phyloP scores from a whole-genome alignment of 257 asterid genomes.

The Primulina eburnea region DNA sequence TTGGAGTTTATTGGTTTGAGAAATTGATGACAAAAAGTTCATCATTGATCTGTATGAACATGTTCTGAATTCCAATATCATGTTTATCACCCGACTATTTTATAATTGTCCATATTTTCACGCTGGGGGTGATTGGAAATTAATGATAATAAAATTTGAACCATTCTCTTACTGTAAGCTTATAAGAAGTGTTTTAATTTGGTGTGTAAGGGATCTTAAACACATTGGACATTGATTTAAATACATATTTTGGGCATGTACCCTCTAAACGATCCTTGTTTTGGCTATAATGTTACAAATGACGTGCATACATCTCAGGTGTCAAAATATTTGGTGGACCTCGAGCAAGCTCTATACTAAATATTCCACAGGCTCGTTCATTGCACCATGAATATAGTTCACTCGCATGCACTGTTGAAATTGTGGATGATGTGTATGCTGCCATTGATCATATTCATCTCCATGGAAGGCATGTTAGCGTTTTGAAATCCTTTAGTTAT shows the following conservation, averaged over 20 bases:
- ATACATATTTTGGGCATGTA: neutral
- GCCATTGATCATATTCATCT: constrained; percentile 89
- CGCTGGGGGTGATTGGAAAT: neutral
- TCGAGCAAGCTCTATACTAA: constrained; percentile 60
- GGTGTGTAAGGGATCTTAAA: neutral
- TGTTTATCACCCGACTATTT: neutral
- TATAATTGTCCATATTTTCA: neutral
- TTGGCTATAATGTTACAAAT: constrained; percentile 10
- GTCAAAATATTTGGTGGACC: constrained; percentile 86
- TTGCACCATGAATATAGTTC: constrained; percentile 94
- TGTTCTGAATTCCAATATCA: neutral
- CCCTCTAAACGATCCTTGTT: constrained; percentile 12
- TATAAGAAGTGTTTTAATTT: neutral
- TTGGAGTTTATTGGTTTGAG: neutral
- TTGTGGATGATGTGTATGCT: constrained; percentile 86
- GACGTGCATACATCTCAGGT: constrained; percentile 44
- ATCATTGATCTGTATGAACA: neutral
- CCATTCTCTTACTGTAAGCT: neutral
- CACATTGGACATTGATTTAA: neutral
- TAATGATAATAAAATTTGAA: neutral
- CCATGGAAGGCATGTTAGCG: constrained; percentile 73
- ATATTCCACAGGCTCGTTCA: constrained; percentile 69
- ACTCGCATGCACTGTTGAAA: constrained; percentile 86
- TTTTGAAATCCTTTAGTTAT: neutral
- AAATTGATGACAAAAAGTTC: too few relatives aligned